Percentiles rank a stretch among this genome's conserved stretches.
Evolutionary conservation across 345 rosid species (phyloP).

Genomic region (Eucalyptus microcorys): DNA sequence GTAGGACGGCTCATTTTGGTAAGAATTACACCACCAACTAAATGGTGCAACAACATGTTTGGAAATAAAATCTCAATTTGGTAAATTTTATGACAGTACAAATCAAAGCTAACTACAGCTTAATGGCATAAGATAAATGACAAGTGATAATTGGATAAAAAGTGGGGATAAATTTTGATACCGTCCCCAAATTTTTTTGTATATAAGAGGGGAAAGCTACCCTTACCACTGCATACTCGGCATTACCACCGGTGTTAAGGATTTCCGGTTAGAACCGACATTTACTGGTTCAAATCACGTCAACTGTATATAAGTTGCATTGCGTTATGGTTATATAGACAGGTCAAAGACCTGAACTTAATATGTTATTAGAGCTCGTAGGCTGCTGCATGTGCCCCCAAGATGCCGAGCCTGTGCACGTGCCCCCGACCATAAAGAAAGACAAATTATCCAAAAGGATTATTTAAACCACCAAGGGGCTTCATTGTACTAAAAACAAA

Average conservation of each 20-base stretch:
- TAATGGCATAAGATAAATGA: too few species aligned
- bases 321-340: neutral
- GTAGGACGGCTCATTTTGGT: neutral
- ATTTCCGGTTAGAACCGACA: neutral
- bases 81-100: too few species aligned
- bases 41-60: neutral
- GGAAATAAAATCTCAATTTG: too few species aligned
- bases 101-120: neutral
- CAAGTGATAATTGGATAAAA: neutral
- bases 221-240: neutral
- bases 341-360: neutral
- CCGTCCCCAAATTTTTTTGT: accelerated
- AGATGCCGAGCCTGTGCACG: neutral
- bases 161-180: neutral
- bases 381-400: neutral
- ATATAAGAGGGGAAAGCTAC: neutral
- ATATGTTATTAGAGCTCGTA: neutral
- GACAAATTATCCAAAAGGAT: neutral
- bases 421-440: neutral
- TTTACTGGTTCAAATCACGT: neutral
- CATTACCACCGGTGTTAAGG: neutral
- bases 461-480: neutral
- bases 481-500: neutral
- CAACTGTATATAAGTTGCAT: neutral
- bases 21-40: neutral